Percentiles rank a stretch among this genome's conserved stretches.
phyloP scores from a whole-genome alignment of 192 early-diverging fungal genomes.

The Dissophora globulifera region DNA sequence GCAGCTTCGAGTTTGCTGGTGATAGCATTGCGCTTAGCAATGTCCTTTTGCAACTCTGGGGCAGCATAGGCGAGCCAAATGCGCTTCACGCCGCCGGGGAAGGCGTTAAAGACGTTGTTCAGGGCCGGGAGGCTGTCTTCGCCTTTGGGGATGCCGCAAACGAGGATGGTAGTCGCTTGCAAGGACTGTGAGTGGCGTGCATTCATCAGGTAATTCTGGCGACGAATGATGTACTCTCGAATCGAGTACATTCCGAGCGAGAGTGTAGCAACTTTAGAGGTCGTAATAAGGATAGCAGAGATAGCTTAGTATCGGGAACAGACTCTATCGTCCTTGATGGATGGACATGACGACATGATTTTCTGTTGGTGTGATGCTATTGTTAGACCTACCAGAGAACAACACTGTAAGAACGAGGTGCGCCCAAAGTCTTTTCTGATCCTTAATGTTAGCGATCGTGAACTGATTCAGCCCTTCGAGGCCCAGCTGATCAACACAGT shows the following conservation, averaged over 20 bases:
- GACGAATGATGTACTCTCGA: slow-evolving; percentile 64
- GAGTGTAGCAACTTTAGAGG: slow-evolving; percentile 48
- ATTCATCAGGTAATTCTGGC: slow-evolving; percentile 69
- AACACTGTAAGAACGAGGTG: slow-evolving; percentile 68
- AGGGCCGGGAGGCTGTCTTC: slow-evolving; percentile 58
- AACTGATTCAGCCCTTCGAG: slow-evolving; percentile 67
- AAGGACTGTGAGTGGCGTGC: slow-evolving; percentile 52
- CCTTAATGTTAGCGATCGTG: slow-evolving; percentile 74
- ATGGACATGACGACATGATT: no score
- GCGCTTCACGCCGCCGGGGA: slow-evolving; percentile 72
- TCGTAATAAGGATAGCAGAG: no score
- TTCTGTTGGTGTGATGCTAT: no score
- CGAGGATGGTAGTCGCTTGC: slow-evolving; percentile 68
- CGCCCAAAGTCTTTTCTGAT: slow-evolving; percentile 70
- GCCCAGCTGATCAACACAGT: slow-evolving; percentile 62
- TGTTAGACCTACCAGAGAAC: slow-evolving; percentile 54
- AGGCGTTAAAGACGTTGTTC: slow-evolving; percentile 57
- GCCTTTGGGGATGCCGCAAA: slow-evolving; percentile 70
- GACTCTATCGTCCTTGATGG: no score
- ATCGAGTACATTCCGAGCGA: slow-evolving; percentile 64
- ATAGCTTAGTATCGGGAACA: no score
- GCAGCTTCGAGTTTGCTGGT: slow-evolving; percentile 59
- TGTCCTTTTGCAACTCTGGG: slow-evolving; percentile 56
- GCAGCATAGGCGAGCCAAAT: slow-evolving; percentile 66
- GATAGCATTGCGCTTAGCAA: slow-evolving; percentile 58